Percentiles rank a stretch among this genome's conserved stretches.
Conservation (phyloP, 2,329 filamentous ascomycete species). For the Clarireedia monteithiana region DNA sequence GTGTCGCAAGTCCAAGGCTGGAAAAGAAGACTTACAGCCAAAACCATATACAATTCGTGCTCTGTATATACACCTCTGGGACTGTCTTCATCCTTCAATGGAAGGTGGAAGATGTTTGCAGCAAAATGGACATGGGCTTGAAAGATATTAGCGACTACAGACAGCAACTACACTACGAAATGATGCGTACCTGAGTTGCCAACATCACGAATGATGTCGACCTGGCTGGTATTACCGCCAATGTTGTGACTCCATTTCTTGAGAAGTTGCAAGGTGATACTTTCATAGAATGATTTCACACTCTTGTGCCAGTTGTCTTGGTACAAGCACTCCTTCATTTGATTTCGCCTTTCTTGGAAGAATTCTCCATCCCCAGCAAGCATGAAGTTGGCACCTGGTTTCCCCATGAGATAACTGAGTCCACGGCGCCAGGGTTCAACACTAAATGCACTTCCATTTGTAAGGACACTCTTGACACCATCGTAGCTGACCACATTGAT, state of each 20-base stretch:
- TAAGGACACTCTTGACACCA: conserved; percentile 24
- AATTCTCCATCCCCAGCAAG: conserved; percentile 42
- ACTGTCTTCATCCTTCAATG: conserved; percentile 42
- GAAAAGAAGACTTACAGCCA: conserved; percentile 2
- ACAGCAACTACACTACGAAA: conserved; percentile 36
- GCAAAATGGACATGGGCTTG: conserved; percentile 37
- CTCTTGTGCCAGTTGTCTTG: conserved; percentile 51
- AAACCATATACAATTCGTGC: conserved; percentile 32
- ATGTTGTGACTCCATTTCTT: conserved; percentile 38
- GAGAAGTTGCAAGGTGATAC: conserved; percentile 36
- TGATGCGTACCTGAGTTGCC: conserved; percentile 38
- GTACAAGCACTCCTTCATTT: conserved; percentile 50
- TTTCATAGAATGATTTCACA: conserved; percentile 59
- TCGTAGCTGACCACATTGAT: conserved; percentile 8
- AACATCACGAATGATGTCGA: conserved; percentile 56
- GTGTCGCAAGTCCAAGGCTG: conserved; percentile 19
- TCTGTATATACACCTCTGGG: conserved; percentile 44
- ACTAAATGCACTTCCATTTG: conserved; percentile 24
- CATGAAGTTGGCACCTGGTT: conserved; percentile 42
- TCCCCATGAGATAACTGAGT: conserved; percentile 9
- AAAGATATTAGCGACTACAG: conserved; percentile 44
- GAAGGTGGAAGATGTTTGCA: conserved; percentile 43
- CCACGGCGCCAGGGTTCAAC: conserved; percentile 21
- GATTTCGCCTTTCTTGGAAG: conserved; percentile 43
- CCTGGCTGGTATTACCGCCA: conserved; percentile 31